phyloP scores from a whole-genome alignment of 2,329 filamentous ascomycete species.

The Fusarium acutatum region DNA sequence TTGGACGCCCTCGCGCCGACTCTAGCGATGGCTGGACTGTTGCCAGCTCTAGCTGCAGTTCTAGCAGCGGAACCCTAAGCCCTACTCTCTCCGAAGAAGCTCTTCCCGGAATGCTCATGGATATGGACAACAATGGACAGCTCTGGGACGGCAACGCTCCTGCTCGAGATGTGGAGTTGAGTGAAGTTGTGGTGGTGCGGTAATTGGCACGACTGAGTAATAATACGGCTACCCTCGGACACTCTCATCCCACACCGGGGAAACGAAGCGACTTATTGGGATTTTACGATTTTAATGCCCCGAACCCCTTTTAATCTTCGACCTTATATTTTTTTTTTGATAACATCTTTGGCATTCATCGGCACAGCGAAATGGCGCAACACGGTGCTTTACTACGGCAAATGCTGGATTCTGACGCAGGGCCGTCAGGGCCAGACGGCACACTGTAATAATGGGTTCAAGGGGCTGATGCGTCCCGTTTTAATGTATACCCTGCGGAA shows the following conservation, averaged over 20 bases:
- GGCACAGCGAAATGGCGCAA: conserved; percentile 53
- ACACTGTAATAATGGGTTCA: conserved; percentile 42
- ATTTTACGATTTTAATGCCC: conserved; percentile 44
- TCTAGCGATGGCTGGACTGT: conserved; percentile 91
- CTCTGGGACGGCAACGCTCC: conserved; percentile 39
- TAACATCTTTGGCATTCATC: conserved; percentile 52
- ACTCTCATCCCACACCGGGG: conserved; percentile 24
- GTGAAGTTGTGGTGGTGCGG: conserved; percentile 55
- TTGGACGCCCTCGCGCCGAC: conserved; percentile 53
- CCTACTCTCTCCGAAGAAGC: conserved; percentile 58
- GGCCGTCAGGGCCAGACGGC: conserved; percentile 39
- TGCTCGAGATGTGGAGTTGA: conserved; percentile 54
- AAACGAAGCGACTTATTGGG: conserved; percentile 12
- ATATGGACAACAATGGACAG: conserved; percentile 49
- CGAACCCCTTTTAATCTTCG: conserved; percentile 45
- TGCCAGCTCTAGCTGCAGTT: conserved; percentile 73
- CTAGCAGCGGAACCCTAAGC: conserved; percentile 59
- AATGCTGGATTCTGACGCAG: conserved; percentile 41
- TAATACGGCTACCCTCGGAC: neutral
- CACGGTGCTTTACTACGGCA: conserved; percentile 42
- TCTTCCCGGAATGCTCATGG: conserved; percentile 47
- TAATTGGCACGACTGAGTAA: conserved; percentile 35
- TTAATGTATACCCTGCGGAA: conserved; percentile 44
- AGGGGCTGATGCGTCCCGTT: conserved; percentile 22
- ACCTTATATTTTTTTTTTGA: conserved; percentile 41